phyloP scores from a whole-genome alignment of 805 yeast genomes.

The Clavispora asparagi region DNA sequence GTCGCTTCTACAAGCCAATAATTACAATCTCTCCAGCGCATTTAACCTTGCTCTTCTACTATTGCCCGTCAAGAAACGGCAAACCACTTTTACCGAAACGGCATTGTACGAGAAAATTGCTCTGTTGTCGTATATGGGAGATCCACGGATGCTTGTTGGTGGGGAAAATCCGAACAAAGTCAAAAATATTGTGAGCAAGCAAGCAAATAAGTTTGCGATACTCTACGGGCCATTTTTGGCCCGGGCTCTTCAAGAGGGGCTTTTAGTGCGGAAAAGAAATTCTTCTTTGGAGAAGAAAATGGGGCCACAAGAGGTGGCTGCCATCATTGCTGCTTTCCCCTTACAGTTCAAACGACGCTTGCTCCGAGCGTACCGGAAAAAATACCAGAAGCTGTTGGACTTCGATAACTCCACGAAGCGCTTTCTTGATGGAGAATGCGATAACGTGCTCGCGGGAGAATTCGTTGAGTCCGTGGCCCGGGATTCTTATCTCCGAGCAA shows the following conservation, averaged over 20 bases:
- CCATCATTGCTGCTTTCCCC: constrained; percentile 8
- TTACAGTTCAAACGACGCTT: constrained; percentile 7
- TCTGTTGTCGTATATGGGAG: constrained; percentile 81
- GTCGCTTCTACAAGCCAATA: constrained; percentile 55
- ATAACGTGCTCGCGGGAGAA: constrained; percentile 5
- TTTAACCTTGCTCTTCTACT: constrained; percentile 62
- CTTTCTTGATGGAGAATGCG: not conserved
- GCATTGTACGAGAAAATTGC: constrained; percentile 75
- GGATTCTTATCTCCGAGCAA: constrained; percentile 31
- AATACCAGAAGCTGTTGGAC: constrained; percentile 1
- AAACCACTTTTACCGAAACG: constrained; percentile 44
- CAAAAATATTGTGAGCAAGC: constrained; percentile 76
- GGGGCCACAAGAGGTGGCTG: constrained; percentile 1
- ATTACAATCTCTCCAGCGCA: constrained; percentile 73
- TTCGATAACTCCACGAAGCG: not conserved
- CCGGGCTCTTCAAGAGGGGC: constrained; percentile 1
- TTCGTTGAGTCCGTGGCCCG: constrained; percentile 37
- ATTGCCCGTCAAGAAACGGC: constrained; percentile 19
- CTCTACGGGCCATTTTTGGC: constrained; percentile 66
- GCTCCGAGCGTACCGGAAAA: constrained; percentile 5
- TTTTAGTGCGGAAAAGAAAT: not conserved
- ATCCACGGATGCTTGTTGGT: constrained; percentile 74
- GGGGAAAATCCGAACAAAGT: constrained; percentile 94
- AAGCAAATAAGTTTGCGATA: constrained; percentile 58
- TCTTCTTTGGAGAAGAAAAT: not conserved